Evolutionary conservation across 2,329 filamentous ascomycete genomes (phyloP), one percentile per base, ranked within the genome.

Genomic region (Trichoderma simmonsii): DNA sequence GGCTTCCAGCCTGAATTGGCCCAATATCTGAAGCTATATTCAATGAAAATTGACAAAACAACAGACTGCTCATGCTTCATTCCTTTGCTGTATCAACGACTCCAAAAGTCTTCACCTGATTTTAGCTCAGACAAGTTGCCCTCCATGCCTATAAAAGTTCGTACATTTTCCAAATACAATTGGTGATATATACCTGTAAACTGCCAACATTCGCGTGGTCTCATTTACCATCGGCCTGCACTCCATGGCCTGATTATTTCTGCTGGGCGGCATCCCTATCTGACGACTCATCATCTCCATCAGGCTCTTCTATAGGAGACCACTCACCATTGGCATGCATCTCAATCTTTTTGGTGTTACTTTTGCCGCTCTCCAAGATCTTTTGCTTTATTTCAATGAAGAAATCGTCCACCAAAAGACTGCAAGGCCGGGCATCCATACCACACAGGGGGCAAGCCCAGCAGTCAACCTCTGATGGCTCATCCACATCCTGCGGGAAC

Each of bases 361-460:
- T 64, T 11, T 75, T 74, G 1, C 76, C 75, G 6, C 70, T 69
- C 12, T 72, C 69, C 5, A 77, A 34, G 8, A 97, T 83, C 61
- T 86, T 79, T 1, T 80, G 77, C 15, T 89, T 86, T 0, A 98
- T 89, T 0, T 87, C 81, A 14, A 85, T 78, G 59, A 98, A 84
- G 78, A 94, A 98, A 2, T 88, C 88, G 77, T 98, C 95, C 6
- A 95, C 83, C 2, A 89, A 80, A 1, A 98, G 86, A 73, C 84
- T 88, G 28, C 85, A 84, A 0, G 95, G 96, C 15, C 95, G 88
- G 12, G 92, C 94, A 80, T 98, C 95, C 36, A 83, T 84, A 30
- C 86, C 85, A 80, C 95, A 98, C 34, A 97, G 89, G 0, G 96
- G 96, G 77, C 96, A 99, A 74, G 88, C 91, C 94, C 95, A 98